These are phyloP conservation scores for Paramyrothecium roridum DNA, from an alignment of 2,329 filamentous ascomycete genomes.

Conservation along the genomic window DNA sequence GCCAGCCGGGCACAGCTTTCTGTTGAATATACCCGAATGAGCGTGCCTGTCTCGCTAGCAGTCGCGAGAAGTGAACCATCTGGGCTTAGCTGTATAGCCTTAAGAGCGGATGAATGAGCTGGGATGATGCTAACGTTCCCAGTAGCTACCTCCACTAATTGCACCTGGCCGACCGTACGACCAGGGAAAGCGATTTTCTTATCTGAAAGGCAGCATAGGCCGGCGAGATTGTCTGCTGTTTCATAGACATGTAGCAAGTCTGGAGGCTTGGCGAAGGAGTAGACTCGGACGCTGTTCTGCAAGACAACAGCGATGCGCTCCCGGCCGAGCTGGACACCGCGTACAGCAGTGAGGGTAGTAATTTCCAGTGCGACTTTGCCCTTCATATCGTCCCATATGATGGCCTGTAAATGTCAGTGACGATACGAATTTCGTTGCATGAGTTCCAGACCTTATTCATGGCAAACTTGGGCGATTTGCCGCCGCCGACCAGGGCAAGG, in stretches of 20 bases:
- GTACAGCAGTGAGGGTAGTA: conserved; percentile 75
- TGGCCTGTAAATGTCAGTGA: conserved; percentile 46
- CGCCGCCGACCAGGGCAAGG: conserved; percentile 84
- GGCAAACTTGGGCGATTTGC: conserved; percentile 78
- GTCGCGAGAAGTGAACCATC: conserved; percentile 83
- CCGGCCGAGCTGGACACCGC: conserved; percentile 74
- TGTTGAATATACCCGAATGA: conserved; percentile 83
- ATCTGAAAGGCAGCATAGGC: conserved; percentile 73
- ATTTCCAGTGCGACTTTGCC: conserved; percentile 72
- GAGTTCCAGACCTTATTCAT: conserved; percentile 67
- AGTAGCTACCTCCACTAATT: conserved; percentile 74
- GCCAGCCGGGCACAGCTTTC: conserved; percentile 75
- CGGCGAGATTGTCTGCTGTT: conserved; percentile 80
- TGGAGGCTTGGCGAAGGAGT: conserved; percentile 72
- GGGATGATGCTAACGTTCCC: conserved; percentile 91
- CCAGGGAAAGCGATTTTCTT: conserved; percentile 81
- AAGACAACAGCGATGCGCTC: conserved; percentile 77
- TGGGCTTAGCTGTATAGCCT: conserved; percentile 74
- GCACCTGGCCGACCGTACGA: conserved; percentile 82
- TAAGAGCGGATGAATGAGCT: conserved; percentile 76
- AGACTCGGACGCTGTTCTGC: conserved; percentile 77
- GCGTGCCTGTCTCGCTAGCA: conserved; percentile 85
- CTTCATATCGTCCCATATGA: conserved; percentile 89
- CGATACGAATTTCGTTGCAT: background rate
- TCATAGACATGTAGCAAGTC: conserved; percentile 73